phyloP scores from a whole-genome alignment of 768 basidiomycete species.

The Kwoniella botswanensis region DNA sequence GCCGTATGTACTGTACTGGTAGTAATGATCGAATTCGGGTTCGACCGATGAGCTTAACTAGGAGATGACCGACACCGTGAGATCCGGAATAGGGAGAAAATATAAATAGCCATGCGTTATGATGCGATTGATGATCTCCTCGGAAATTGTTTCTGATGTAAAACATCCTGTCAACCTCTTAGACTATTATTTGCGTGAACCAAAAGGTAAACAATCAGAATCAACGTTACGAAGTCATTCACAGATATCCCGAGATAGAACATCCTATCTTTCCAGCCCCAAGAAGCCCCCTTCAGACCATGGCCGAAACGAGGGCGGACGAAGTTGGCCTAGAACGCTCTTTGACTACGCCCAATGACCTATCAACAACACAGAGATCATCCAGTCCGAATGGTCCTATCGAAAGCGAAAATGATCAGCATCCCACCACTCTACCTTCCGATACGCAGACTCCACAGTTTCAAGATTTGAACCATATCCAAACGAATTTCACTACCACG shows the following conservation, averaged over 20 bases:
- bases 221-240: no score
- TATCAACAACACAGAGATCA: not conserved
- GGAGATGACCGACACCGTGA: slow-evolving; percentile 1
- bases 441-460: slow-evolving; percentile 1
- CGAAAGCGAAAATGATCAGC: not conserved
- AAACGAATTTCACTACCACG: slow-evolving; percentile 15
- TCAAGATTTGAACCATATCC: slow-evolving; percentile 15
- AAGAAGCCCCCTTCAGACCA: no score
- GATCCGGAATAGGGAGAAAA: not conserved
- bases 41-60: not conserved
- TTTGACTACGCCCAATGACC: not conserved
- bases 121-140: not conserved
- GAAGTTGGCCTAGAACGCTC: slow-evolving; percentile 4
- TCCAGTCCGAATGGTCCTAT: not conserved
- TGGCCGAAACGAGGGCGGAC: slow-evolving; percentile 7
- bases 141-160: no score
- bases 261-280: no score
- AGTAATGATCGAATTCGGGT: not conserved
- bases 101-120: not conserved
- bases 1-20: not conserved
- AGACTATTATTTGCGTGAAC: no score
- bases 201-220: no score
- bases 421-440: not conserved
- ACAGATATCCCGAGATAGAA: no score
- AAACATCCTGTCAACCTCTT: no score